phyloP scores from a whole-genome alignment of 2,329 filamentous ascomycete genomes.

The Basipetospora chlamydospora region DNA sequence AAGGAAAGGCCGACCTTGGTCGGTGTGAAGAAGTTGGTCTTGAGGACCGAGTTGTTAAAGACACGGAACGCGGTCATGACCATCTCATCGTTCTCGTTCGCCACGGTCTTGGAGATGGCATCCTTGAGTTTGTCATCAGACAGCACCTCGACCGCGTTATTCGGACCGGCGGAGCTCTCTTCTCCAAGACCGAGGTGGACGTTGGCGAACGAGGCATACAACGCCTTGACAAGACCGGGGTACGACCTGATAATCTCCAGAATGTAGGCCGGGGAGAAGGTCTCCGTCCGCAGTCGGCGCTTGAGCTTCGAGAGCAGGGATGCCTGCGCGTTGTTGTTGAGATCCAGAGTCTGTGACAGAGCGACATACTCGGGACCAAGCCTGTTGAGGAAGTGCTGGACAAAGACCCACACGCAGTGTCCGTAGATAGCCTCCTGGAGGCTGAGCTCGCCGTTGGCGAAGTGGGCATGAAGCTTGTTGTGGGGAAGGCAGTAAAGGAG shows the following conservation, averaged over 20 bases:
- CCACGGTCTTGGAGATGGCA: constrained; percentile 60
- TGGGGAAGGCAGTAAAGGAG: constrained; percentile 95
- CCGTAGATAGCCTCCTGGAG: constrained; percentile 95
- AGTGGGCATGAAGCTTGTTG: constrained; percentile 87
- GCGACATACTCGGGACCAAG: constrained; percentile 86
- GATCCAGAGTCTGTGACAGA: constrained; percentile 64
- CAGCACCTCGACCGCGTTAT: constrained; percentile 51
- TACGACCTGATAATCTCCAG: constrained; percentile 91
- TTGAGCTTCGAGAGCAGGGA: constrained; percentile 89
- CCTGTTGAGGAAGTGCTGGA: constrained; percentile 95
- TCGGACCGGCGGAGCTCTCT: constrained; percentile 31
- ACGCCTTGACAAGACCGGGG: constrained; percentile 67
- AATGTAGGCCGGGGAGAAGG: constrained; percentile 96
- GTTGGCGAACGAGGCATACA: constrained; percentile 86
- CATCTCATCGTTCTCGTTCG: constrained; percentile 93
- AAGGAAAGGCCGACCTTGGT: constrained; percentile 98
- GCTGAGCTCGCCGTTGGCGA: constrained; percentile 72
- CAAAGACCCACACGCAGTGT: constrained; percentile 94
- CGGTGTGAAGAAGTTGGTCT: constrained; percentile 95
- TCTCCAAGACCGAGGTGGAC: constrained; percentile 53
- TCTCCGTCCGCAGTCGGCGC: constrained; percentile 86
- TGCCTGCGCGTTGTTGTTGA: constrained; percentile 69
- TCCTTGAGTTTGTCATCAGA: constrained; percentile 61
- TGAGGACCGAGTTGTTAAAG: constrained; percentile 86
- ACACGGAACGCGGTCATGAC: constrained; percentile 94